Conservation (phyloP, 768 basidiomycete genomes). For the Leucogyrophana mollusca region DNA sequence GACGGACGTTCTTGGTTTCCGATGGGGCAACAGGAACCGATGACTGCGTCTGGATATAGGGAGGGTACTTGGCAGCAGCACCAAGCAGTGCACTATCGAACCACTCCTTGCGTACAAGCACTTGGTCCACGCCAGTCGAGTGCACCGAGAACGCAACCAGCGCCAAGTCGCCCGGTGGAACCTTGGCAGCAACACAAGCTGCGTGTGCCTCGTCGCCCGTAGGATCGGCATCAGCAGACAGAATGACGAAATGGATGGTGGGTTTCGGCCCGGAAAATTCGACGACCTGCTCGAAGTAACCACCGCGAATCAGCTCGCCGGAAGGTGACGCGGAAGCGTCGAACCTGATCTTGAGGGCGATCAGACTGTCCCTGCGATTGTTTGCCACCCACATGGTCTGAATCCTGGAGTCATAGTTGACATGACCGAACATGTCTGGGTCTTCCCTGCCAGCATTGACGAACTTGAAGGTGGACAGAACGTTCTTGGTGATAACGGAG, state of each 20-base stretch:
- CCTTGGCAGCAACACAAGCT: conserved; percentile 80
- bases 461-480: conserved; percentile 80
- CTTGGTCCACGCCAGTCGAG: conserved; percentile 84
- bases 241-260: conserved; percentile 86
- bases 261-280: conserved; percentile 84
- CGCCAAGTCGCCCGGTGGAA: conserved; percentile 72
- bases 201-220: conserved; percentile 81
- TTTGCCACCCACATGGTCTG: conserved; percentile 89
- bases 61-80: conserved; percentile 63
- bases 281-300: conserved; percentile 76
- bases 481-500: conserved; percentile 67
- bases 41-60: conserved; percentile 36
- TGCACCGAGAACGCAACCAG: conserved; percentile 89
- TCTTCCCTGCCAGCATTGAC: conserved; percentile 69
- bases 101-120: conserved; percentile 85
- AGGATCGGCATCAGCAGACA: conserved; percentile 82
- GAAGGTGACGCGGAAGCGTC: conserved; percentile 55
- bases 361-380: conserved; percentile 78
- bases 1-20: conserved; percentile 24
- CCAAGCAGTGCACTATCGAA: conserved; percentile 64
- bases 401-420: conserved; percentile 80
- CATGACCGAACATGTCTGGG: conserved; percentile 84
- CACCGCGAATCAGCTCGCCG: conserved; percentile 61
- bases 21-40: conserved; percentile 14
- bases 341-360: conserved; percentile 74